phyloP scores from a whole-genome alignment of 768 basidiomycete species.

The Cantharellus anzutake region DNA sequence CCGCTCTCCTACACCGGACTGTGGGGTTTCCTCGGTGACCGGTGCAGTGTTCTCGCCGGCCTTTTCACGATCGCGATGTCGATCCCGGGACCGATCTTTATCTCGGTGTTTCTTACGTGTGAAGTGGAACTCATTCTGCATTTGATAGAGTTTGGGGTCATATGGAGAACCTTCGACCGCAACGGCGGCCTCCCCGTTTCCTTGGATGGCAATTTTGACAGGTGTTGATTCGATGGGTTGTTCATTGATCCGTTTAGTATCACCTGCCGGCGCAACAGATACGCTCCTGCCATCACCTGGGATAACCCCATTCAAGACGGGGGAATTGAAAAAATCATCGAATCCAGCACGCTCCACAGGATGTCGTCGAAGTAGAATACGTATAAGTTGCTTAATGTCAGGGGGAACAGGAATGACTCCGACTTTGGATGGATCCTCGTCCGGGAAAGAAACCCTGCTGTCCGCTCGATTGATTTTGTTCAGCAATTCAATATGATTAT shows the following conservation, averaged over 20 bases:
- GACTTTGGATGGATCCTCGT: slow-evolving; percentile 27
- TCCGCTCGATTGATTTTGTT: slow-evolving; percentile 86
- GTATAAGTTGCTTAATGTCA: slow-evolving; percentile 80
- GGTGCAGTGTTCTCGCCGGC: neutral
- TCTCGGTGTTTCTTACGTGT: slow-evolving; percentile 20
- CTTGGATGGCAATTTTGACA: neutral
- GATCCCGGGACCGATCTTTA: neutral
- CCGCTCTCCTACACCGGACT: too few species aligned
- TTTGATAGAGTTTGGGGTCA: slow-evolving; percentile 7
- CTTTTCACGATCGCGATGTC: neutral
- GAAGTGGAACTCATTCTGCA: slow-evolving; percentile 4
- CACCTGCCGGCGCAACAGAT: neutral
- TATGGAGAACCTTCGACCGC: slow-evolving; percentile 6
- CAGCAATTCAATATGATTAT: slow-evolving; percentile 88
- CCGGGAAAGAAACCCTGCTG: slow-evolving; percentile 74
- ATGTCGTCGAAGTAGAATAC: slow-evolving; percentile 61
- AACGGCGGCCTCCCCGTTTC: neutral
- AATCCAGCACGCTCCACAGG: slow-evolving; percentile 76
- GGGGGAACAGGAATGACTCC: slow-evolving; percentile 36
- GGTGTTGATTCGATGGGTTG: neutral
- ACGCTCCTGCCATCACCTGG: neutral
- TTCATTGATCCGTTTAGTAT: neutral
- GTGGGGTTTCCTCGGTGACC: neutral
- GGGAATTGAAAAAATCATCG: slow-evolving; percentile 62
- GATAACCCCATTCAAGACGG: neutral